Base-by-base conservation (phyloP, 805 yeast species). In the Grigorovia yakushimaensis region DNA sequence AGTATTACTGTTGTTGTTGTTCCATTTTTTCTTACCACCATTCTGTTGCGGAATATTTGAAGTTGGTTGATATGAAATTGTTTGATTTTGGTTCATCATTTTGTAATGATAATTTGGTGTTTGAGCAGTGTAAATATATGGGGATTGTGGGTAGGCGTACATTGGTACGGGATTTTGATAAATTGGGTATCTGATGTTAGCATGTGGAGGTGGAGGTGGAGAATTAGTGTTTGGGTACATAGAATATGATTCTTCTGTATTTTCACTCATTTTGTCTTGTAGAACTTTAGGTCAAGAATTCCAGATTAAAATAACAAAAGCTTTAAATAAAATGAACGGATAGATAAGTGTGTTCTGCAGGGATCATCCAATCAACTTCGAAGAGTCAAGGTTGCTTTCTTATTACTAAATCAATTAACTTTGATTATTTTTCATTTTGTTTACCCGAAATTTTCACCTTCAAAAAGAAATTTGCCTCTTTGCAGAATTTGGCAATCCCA, bases 201-300 rank as follows among this genome's bases (percentile, higher is more conserved):
- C 58, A 38, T 59, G 63, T 15, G 59, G 57, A 9, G 57, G 56
- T 15, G 61, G 62, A 6, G 64, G 62, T 15, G 66, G 59, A 15
- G 67, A 59, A 15, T 63, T 53, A 2, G 64, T 60, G 35, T 57
- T 58, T 21, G 67, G 66, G 48, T 62, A 62, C 67, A 62, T 62
- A 1, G 66, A 61, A 48, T 61, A 61, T 20, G 67, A 62, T 43
- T 62, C 67, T 42, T 62, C 66, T 38, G 41, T 49, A 33, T 45
- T 54, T 13, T 50, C 58, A 36, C 39, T 39, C 43, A 48, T 45
- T 19, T 9, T 45, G n/a, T 9, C 13, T 27, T 27, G 15, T 27
- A 4, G 9, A 10, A 10, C 33, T 27, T 27, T 27, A 10, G 33
- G 33, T 27, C 33, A 7, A 27, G 9, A 27, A 27, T 27, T 27